A percentile compares a stretch with the other conserved stretches of the same genome.
Conservation (phyloP, 2,329 filamentous ascomycete species). For the Didymella pinodella region DNA sequence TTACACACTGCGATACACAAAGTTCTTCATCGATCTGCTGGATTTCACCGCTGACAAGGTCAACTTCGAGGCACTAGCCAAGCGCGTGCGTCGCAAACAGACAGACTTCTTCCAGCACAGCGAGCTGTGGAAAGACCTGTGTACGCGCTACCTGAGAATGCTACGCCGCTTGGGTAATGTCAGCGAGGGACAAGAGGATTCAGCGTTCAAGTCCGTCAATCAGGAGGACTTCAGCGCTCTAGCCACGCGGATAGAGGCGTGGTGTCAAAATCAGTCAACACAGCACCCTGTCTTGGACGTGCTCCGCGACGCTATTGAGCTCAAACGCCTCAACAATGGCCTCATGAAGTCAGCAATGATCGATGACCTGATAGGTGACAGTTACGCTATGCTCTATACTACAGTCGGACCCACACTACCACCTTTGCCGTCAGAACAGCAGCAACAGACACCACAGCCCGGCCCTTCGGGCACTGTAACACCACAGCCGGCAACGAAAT, state of each 20-base stretch:
- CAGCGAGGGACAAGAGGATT: slow-evolving; percentile 68
- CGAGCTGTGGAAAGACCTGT: slow-evolving; percentile 69
- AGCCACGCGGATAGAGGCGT: slow-evolving; percentile 66
- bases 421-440: slow-evolving; percentile 55
- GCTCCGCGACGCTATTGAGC: slow-evolving; percentile 70
- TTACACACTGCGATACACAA: slow-evolving; percentile 86
- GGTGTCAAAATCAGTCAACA: slow-evolving; percentile 61
- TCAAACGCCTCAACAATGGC: slow-evolving; percentile 82
- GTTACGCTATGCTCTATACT: slow-evolving; percentile 79
- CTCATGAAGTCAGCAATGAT: slow-evolving; percentile 86
- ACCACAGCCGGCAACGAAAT: slow-evolving; percentile 24
- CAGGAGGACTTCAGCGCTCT: slow-evolving; percentile 70
- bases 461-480: slow-evolving; percentile 6
- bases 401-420: slow-evolving; percentile 69
- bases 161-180: slow-evolving; percentile 66
- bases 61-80: slow-evolving; percentile 79
- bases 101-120: slow-evolving; percentile 74
- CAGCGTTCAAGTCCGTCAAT: slow-evolving; percentile 68
- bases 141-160: slow-evolving; percentile 64
- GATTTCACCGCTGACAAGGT: slow-evolving; percentile 76
- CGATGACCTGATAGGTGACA: slow-evolving; percentile 92
- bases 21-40: slow-evolving; percentile 79
- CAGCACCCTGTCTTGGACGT: slow-evolving; percentile 64
- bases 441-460: slow-evolving; percentile 28
- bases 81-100: slow-evolving; percentile 81